phyloP scores from a whole-genome alignment of 345 rosid genomes.

The Rhizophora apiculata region DNA sequence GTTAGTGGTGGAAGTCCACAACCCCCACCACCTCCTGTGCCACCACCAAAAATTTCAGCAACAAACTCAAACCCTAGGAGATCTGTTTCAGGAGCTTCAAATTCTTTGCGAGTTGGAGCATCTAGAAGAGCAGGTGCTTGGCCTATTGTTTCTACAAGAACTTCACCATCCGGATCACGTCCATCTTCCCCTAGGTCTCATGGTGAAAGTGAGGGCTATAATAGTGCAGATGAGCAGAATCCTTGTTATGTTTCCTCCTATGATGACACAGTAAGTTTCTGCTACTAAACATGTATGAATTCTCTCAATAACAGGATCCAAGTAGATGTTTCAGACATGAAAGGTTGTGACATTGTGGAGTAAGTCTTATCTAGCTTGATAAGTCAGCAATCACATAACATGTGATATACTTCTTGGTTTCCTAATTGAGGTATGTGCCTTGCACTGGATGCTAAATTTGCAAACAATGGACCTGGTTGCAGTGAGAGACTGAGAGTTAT shows the following conservation, averaged over 20 bases:
- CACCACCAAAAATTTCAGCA: conserved; percentile 65
- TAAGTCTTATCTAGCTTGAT: neutral
- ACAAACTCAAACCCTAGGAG: conserved; percentile 50
- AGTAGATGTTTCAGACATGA: neutral
- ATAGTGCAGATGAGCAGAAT: conserved; percentile 96
- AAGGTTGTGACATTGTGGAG: neutral
- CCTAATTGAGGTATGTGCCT: neutral
- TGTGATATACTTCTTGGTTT: neutral
- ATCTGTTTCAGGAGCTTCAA: conserved; percentile 45
- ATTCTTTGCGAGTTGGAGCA: conserved; percentile 52
- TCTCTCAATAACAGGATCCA: neutral
- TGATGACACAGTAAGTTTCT: conserved; percentile 63
- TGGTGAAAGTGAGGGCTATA: conserved; percentile 86
- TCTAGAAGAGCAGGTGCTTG: conserved; percentile 70
- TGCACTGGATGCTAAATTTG: neutral
- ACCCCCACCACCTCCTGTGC: conserved; percentile 85
- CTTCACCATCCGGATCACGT: conserved; percentile 77
- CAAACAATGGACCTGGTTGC: too few relatives aligned
- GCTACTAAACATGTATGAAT: neutral
- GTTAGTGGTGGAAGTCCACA: conserved; percentile 40
- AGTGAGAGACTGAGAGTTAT: too few relatives aligned
- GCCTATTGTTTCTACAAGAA: conserved; percentile 71
- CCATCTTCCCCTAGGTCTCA: conserved; percentile 99
- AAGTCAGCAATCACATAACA: neutral
- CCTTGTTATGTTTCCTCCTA: conserved; percentile 66